A percentile compares a stretch with the other conserved stretches of the same genome.
Evolutionary conservation across 139 green algal species (phyloP).

Genomic region (Closterium sp.): DNA sequence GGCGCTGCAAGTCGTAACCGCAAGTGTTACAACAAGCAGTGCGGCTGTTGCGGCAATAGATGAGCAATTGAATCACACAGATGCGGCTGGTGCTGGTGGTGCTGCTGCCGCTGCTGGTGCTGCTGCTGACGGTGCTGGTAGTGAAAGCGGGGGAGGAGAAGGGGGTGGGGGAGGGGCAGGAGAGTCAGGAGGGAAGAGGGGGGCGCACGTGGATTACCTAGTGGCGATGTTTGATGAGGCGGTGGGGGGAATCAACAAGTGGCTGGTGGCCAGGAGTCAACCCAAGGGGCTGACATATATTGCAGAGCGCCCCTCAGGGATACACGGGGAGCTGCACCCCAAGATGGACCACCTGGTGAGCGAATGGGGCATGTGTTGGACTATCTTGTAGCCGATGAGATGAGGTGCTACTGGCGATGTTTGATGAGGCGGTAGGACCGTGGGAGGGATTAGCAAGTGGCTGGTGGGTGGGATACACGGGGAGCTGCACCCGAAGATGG

Average conservation of each 20-base stretch:
- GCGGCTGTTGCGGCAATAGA: no score
- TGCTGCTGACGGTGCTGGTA: slow-evolving; percentile 47
- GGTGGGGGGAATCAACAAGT: slow-evolving; percentile 68
- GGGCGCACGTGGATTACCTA: slow-evolving; percentile 2
- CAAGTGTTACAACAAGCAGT: neutral
- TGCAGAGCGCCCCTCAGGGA: slow-evolving; percentile 50
- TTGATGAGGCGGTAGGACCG: no score
- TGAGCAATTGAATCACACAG: neutral
- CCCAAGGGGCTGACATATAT: slow-evolving; percentile 59
- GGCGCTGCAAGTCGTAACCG: neutral
- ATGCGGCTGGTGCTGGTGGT: slow-evolving; percentile 6
- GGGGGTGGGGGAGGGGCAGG: neutral
- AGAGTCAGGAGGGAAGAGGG: neutral
- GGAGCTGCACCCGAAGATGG: slow-evolving; percentile 21
- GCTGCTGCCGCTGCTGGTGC: no score
- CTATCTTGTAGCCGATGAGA: no score
- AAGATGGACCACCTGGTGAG: slow-evolving; percentile 71
- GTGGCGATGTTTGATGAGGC: slow-evolving; percentile 60
- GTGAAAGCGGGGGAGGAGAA: neutral
- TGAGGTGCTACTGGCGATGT: no score
- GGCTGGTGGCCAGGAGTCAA: slow-evolving; percentile 58
- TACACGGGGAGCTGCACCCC: neutral
- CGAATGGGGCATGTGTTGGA: neutral
- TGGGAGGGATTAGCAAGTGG: no score
- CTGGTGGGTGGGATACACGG: no score